phyloP scores from a whole-genome alignment of 2,329 filamentous ascomycete species.

The Graphiopsis chlorocephala region DNA sequence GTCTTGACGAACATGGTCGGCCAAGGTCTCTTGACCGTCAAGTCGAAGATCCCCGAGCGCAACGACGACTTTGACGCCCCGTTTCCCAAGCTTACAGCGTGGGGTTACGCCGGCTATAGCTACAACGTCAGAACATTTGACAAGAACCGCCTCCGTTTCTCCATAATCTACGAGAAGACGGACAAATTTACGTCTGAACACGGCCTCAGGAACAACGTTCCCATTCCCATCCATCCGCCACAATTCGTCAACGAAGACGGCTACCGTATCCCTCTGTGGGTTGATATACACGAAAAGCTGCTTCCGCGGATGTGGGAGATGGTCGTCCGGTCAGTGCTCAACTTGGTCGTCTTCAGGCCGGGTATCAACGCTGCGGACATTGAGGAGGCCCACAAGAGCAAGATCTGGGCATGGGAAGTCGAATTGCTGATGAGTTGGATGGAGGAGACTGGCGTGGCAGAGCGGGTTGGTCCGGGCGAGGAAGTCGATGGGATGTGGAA shows the following conservation, averaged over 20 bases:
- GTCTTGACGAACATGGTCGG: conserved; percentile 65
- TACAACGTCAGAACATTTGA: conserved; percentile 70
- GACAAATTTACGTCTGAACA: conserved; percentile 57
- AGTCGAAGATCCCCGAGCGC: conserved; percentile 57
- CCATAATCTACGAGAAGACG: conserved; percentile 59
- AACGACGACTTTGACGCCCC: conserved; percentile 48
- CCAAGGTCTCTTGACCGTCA: conserved; percentile 54
- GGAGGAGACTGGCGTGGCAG: conserved; percentile 51
- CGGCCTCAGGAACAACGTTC: conserved; percentile 45
- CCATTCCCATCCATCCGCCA: conserved; percentile 23
- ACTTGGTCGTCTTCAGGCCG: conserved; percentile 62
- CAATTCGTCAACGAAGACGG: conserved; percentile 20
- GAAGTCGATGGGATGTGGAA: conserved; percentile 34
- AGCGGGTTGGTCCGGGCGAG: conserved; percentile 39
- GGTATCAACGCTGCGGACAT: conserved; percentile 55
- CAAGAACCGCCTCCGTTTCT: conserved; percentile 64
- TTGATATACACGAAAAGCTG: conserved; percentile 62
- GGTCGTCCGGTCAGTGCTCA: conserved; percentile 60
- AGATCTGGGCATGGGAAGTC: conserved; percentile 63
- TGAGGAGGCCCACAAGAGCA: conserved; percentile 54
- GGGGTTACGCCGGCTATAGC: conserved; percentile 68
- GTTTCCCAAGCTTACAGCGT: conserved; percentile 49
- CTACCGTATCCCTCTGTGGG: conserved; percentile 65
- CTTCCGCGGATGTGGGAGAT: conserved; percentile 63
- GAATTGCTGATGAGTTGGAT: conserved; percentile 60